Evolutionary conservation across 1,284 basidiomycete genomes (phyloP).

Genomic region (Cutaneotrichosporon curvatum): DNA sequence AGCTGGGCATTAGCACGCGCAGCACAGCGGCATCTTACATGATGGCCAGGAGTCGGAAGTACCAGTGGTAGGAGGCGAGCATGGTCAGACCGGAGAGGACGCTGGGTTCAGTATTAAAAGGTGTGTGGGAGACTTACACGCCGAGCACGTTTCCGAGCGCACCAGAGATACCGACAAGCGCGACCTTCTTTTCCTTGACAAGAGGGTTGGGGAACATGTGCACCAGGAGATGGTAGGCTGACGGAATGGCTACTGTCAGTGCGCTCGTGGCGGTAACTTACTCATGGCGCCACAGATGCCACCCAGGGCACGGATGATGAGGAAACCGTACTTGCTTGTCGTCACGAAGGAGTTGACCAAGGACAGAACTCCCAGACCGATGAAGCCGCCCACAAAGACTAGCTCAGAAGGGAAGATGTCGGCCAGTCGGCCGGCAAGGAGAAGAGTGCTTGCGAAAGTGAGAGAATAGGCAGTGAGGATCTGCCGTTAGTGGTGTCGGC

Average conservation of each 20-base stretch:
- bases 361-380: conserved; percentile 24
- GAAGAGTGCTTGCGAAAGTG: conserved; percentile 35
- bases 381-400: conserved; percentile 30
- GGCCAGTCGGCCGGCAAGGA: conserved; percentile 36
- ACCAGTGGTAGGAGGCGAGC: conserved; percentile 40
- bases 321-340: conserved; percentile 28
- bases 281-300: conserved; percentile 29
- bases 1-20: background rate
- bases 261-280: conserved; percentile 14
- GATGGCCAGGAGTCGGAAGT: conserved; percentile 23
- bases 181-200: conserved; percentile 33
- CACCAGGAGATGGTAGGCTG: conserved; percentile 39
- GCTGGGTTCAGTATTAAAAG: conserved; percentile 1
- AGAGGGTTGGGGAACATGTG: conserved; percentile 33
- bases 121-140: conserved; percentile 15
- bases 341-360: conserved; percentile 32
- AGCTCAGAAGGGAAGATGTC: conserved; percentile 34
- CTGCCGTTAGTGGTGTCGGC: background rate
- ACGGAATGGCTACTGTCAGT: conserved; percentile 24
- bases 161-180: conserved; percentile 26
- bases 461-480: conserved; percentile 30
- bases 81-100: conserved; percentile 30
- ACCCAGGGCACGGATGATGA: conserved; percentile 29
- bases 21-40: background rate
- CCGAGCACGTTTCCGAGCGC: conserved; percentile 33